These are phyloP conservation scores for Nicotiana knightiana DNA, from an alignment of 257 asterid species.

Conservation along the genomic window DNA sequence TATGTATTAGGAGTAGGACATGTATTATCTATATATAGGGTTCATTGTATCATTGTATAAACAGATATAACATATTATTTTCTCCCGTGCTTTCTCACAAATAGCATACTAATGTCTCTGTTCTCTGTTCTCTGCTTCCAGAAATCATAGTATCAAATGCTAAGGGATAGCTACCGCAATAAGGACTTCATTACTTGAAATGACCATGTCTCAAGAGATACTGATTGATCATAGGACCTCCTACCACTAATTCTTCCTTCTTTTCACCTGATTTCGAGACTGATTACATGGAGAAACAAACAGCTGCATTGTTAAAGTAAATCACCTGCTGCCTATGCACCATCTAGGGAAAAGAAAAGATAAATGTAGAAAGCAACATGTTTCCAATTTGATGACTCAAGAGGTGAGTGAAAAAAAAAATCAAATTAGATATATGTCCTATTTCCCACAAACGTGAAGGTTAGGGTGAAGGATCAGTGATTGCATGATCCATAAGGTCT, in stretches of 20 bases:
- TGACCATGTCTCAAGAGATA: background rate
- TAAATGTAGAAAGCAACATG: background rate
- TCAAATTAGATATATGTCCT: background rate
- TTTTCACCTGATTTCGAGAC: background rate
- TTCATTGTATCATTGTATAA: too few species aligned
- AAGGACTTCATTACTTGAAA: slow-evolving; percentile 5
- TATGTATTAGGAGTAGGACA: too few species aligned
- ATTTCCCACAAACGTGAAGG: background rate
- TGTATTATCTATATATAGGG: too few species aligned
- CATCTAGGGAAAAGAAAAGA: background rate
- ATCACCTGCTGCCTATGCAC: background rate
- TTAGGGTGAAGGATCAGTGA: background rate
- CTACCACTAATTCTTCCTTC: background rate
- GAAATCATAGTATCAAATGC: background rate
- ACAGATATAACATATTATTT: too few species aligned
- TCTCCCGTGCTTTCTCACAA: too few species aligned
- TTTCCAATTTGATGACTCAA: background rate
- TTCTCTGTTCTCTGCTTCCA: background rate
- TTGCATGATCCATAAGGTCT: background rate
- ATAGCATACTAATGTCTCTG: background rate
- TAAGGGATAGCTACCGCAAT: background rate
- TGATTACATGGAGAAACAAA: background rate
- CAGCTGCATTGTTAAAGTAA: background rate
- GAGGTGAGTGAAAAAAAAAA: background rate
- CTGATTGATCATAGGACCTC: background rate